Evolutionary conservation across 345 rosid genomes (phyloP).

Genomic region (Lagerstroemia speciosa): DNA sequence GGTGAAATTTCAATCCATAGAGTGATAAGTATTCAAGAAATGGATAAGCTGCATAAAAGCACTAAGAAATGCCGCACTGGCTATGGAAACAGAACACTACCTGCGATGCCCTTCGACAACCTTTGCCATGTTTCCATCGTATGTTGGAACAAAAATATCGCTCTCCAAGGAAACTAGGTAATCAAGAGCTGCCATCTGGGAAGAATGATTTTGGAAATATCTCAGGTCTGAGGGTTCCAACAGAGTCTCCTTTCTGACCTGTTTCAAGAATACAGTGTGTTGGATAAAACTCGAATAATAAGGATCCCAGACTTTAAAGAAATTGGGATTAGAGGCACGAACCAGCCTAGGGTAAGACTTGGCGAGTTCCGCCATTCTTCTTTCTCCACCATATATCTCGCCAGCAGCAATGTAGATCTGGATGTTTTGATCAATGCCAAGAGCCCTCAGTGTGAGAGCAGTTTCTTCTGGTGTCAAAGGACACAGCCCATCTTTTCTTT

Average conservation of each 20-base stretch:
- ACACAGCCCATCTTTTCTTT: slow-evolving; percentile 41
- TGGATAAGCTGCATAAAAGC: not conserved
- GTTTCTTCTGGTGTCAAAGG: slow-evolving; percentile 52
- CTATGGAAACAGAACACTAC: slow-evolving; percentile 9
- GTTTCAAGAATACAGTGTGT: slow-evolving; percentile 12
- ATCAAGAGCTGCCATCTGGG: slow-evolving; percentile 43
- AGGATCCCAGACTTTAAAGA: slow-evolving; percentile 3
- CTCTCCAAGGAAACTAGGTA: slow-evolving; percentile 34
- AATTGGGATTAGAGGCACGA: slow-evolving; percentile 7
- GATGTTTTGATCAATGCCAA: slow-evolving; percentile 30
- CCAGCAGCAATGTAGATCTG: slow-evolving; percentile 49
- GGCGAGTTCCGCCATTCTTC: slow-evolving; percentile 25
- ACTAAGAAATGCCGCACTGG: not conserved
- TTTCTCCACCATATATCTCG: slow-evolving; percentile 40
- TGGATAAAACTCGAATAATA: not conserved
- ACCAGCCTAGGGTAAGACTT: slow-evolving; percentile 37
- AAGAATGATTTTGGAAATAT: slow-evolving; percentile 29
- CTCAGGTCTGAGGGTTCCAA: slow-evolving; percentile 21
- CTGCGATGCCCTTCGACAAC: slow-evolving; percentile 45
- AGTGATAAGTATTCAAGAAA: not conserved
- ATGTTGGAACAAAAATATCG: slow-evolving; percentile 32
- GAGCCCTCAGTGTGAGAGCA: slow-evolving; percentile 30
- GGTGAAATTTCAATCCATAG: not conserved
- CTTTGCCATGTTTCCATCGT: slow-evolving; percentile 24
- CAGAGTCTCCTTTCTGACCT: slow-evolving; percentile 33